Base-by-base conservation (phyloP, 1,139 yeast species). In the Suhomyces taliae region DNA sequence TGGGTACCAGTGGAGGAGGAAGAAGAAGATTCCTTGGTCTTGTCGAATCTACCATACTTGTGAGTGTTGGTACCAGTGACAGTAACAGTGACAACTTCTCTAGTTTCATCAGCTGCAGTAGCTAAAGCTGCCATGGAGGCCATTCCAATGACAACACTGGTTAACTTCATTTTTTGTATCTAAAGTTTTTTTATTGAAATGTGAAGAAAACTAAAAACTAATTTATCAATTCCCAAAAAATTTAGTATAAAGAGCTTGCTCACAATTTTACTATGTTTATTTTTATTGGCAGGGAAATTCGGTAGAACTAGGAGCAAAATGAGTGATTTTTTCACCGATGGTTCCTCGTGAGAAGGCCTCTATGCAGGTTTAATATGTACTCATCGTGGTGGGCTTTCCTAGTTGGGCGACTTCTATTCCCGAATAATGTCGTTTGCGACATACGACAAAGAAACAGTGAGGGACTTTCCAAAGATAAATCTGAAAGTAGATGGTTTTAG, bases 11-110 rank as follows among this genome's bases (percentile, higher is more conserved):
- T 51, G 39, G 50, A 51, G 29, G 69, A 62, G 35, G 78, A 56
- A 41, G 69, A 61, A 32, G 67, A 52, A 8, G 70, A 59, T 24
- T 61, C 57, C 52, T 63, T 60, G 51, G 83, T 78, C 66, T 78
- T 75, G 72, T 80, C 72, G 57, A 79, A 79, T 61, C 69, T 73
- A 47, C 84, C 83, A 55, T 66, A 67, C 54, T 60, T 70, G 67
- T 75, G 79, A 48, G 81, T 75, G 24, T 19, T 56, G 36, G 59
- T 45, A 44, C 62, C 65, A 34, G 63, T 58, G 38, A 59, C 60
- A 34, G 60, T 56, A 50, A 67, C 69, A 43, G 74, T 61, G 46
- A 62, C 58, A 26, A 59, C 53, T 36, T 52, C 57, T 53, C 55
- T 53, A 47, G 66, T 60, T 34, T 63, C 59, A 34, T 69, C 64